phyloP scores from a whole-genome alignment of 108 stramenopile genomes.

The Epithemia pelagica region DNA sequence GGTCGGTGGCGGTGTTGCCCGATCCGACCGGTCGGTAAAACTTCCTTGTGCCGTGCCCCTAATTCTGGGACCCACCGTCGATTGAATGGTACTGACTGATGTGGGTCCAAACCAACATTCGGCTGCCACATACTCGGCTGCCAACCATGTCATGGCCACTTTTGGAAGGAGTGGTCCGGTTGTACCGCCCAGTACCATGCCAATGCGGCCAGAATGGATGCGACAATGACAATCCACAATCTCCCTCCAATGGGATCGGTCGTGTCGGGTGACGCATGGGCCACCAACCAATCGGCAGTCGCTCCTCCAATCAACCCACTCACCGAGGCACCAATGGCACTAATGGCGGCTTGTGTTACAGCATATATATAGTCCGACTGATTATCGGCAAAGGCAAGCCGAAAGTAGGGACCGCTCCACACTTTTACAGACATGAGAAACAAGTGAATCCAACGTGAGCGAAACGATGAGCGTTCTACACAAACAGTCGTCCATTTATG shows the following conservation, averaged over 20 bases:
- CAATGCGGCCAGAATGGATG: conserved; percentile 72
- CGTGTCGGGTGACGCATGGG: conserved; percentile 18
- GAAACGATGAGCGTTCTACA: too few relatives aligned
- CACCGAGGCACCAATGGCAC: conserved; percentile 55
- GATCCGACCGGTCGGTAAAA: conserved; percentile 87
- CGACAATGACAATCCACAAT: conserved; percentile 69
- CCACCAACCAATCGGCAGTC: conserved; percentile 43
- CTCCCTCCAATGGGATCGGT: conserved; percentile 36
- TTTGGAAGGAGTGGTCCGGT: conserved; percentile 55
- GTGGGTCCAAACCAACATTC: conserved; percentile 95
- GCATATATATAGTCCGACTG: conserved; percentile 75
- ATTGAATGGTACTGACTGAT: conserved; percentile 76
- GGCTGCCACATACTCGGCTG: conserved; percentile 70
- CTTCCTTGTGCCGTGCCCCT: conserved; percentile 78
- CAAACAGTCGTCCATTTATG: too few relatives aligned
- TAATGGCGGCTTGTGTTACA: conserved; percentile 79
- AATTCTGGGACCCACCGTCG: conserved; percentile 47
- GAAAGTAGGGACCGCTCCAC: conserved; percentile 84
- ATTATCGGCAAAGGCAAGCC: conserved; percentile 70
- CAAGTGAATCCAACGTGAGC: too few relatives aligned
- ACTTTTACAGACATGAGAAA: conserved; percentile 71
- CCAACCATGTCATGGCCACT: conserved; percentile 67
- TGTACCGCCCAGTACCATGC: conserved; percentile 61
- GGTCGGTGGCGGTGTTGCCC: conserved; percentile 82
- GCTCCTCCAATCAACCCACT: conserved; percentile 73